Evolutionary conservation across 2,329 filamentous ascomycete genomes (phyloP).

Genomic region (Arthrobotrys entomopaga): DNA sequence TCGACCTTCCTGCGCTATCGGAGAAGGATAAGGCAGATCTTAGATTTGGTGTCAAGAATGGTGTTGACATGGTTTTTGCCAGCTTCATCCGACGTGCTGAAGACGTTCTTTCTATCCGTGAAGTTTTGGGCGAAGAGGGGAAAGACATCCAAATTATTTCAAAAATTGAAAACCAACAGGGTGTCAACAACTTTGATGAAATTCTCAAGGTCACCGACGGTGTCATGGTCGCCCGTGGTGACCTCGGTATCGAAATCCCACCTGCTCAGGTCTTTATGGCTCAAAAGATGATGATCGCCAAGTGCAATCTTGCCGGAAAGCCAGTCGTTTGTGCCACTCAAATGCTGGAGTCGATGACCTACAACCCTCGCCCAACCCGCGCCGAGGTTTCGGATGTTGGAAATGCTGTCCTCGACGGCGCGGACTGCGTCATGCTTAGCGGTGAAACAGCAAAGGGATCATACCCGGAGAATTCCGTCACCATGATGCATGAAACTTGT

Average conservation of each 20-base stretch:
- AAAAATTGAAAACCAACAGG: conserved; percentile 99
- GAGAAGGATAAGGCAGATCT: conserved; percentile 98
- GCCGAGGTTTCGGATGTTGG: conserved; percentile 98
- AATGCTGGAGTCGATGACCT: conserved; percentile 99
- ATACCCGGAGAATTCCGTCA: conserved; percentile 91
- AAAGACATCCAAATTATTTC: conserved; percentile 99
- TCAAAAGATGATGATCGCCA: conserved; percentile 99
- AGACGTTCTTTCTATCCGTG: conserved; percentile 92
- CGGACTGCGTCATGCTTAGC: conserved; percentile 99
- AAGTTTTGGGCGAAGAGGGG: conserved; percentile 88
- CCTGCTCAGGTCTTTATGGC: conserved; percentile 98
- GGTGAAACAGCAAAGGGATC: conserved; percentile 98
- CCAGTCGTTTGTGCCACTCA: conserved; percentile 98
- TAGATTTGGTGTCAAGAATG: conserved; percentile 96
- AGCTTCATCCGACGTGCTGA: conserved; percentile 95
- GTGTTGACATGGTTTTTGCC: conserved; percentile 98
- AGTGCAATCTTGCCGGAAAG: conserved; percentile 99
- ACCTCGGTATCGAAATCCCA: conserved; percentile 97
- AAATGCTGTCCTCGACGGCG: conserved; percentile 96
- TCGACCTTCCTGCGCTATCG: conserved; percentile 94
- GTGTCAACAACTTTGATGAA: conserved; percentile 99
- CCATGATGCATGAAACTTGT: conserved; percentile 98
- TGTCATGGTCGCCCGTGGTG: conserved; percentile 99
- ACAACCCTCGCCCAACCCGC: conserved; percentile 97
- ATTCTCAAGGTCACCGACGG: conserved; percentile 96